A percentile compares a stretch with the other conserved stretches of the same genome.
phyloP scores from a whole-genome alignment of 75 land plant genomes.

The Pinus tabuliformis region DNA sequence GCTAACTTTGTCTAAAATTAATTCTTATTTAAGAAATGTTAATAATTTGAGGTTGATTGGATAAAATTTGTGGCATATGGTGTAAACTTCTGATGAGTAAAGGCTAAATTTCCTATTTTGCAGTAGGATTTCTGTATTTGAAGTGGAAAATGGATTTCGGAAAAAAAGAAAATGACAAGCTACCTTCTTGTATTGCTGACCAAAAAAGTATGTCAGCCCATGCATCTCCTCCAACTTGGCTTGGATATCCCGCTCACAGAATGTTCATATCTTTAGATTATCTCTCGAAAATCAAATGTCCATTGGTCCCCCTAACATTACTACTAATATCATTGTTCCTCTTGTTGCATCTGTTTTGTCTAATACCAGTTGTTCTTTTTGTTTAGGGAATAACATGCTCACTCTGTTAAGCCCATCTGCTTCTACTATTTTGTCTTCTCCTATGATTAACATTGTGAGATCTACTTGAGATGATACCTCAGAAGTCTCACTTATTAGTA shows the following conservation, averaged over 20 bases:
- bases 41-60: too few relatives aligned
- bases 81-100: too few relatives aligned
- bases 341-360: conserved; percentile 18
- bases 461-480: conserved; percentile 31
- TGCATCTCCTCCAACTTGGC: conserved; percentile 47
- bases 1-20: too few relatives aligned
- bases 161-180: too few relatives aligned
- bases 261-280: conserved; percentile 21
- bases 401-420: conserved; percentile 25
- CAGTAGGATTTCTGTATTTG: too few relatives aligned
- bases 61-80: too few relatives aligned
- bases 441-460: conserved; percentile 37
- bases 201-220: conserved; percentile 37
- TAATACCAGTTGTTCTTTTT: conserved; percentile 21
- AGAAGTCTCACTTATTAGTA: conserved; percentile 19
- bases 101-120: too few relatives aligned
- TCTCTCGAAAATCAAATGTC: conserved; percentile 35
- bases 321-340: conserved; percentile 36
- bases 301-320: conserved; percentile 50
- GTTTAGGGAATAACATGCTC: conserved; percentile 33
- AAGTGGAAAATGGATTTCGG: too few relatives aligned
- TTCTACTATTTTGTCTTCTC: conserved; percentile 28
- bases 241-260: conserved; percentile 50
- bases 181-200: not conserved
- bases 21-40: too few relatives aligned